Conservation (phyloP, 2,329 filamentous ascomycete genomes). For the Samsoniella hepiali region DNA sequence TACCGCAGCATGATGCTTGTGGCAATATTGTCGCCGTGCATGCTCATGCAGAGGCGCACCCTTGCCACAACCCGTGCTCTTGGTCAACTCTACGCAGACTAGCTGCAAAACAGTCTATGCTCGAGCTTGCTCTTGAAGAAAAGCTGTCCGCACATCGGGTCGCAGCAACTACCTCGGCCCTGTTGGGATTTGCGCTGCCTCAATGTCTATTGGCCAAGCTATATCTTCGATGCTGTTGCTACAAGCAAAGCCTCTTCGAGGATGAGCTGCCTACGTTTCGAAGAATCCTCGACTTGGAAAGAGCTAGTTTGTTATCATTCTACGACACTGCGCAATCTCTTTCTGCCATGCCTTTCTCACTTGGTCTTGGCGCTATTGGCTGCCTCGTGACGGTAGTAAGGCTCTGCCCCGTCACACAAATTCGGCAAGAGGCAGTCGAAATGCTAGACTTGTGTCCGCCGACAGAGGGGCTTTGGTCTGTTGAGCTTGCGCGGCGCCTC, state of each 20-base stretch:
- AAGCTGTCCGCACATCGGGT: neutral
- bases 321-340: neutral
- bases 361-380: neutral
- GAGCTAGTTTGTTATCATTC: neutral
- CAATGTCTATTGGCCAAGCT: slow-evolving; percentile 3
- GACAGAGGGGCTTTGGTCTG: neutral
- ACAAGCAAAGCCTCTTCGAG: neutral
- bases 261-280: neutral
- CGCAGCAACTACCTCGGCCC: neutral
- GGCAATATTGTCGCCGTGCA: neutral
- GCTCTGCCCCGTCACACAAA: neutral
- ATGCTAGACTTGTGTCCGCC: neutral
- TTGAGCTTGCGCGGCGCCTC: neutral
- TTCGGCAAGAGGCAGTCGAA: neutral
- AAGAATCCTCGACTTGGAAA: neutral
- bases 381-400: neutral
- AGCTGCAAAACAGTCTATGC: neutral
- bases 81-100: neutral
- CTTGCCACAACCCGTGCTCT: neutral
- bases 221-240: neutral
- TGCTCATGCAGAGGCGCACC: too few species aligned
- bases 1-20: neutral
- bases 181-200: neutral
- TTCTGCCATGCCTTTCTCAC: neutral
- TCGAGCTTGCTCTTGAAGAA: neutral